These are phyloP conservation scores for Musa beccarii DNA, from an alignment of 176 grass and related monocot species.

Conservation along the genomic window DNA sequence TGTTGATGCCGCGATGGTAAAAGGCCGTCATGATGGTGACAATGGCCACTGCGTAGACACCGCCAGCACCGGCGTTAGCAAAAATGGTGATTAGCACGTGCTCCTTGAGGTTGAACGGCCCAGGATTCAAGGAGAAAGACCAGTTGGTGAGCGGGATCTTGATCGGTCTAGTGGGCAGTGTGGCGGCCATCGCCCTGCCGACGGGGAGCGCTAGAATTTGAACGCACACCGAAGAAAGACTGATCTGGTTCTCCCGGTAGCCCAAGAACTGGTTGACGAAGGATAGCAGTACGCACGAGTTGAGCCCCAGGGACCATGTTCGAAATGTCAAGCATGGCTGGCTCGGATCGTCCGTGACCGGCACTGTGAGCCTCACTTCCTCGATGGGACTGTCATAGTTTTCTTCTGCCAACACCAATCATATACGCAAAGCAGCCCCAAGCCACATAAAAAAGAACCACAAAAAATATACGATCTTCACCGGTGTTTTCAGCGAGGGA, in stretches of 20 bases:
- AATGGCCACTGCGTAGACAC: conserved; percentile 57
- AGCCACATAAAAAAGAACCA: too few relatives aligned
- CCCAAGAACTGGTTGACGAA: conserved; percentile 91
- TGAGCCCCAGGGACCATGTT: conserved; percentile 57
- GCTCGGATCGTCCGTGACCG: conserved; percentile 52
- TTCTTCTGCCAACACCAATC: conserved; percentile 18
- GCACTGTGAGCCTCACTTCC: conserved; percentile 63
- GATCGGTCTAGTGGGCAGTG: conserved; percentile 33
- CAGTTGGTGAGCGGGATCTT: conserved; percentile 22
- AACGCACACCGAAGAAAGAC: conserved; percentile 45
- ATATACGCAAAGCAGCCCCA: too few relatives aligned
- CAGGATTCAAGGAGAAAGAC: conserved; percentile 68
- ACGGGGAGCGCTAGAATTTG: conserved; percentile 68
- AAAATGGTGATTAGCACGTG: conserved; percentile 52
- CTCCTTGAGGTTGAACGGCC: conserved; percentile 85
- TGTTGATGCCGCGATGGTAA: conserved; percentile 50
- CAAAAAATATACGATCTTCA: too few relatives aligned
- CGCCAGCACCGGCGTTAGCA: neutral
- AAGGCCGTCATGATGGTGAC: conserved; percentile 73
- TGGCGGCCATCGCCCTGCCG: conserved; percentile 55
- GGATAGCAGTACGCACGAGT: conserved; percentile 43
- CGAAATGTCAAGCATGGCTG: conserved; percentile 59
- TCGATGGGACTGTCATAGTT: conserved; percentile 63
- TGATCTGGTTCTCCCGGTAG: conserved; percentile 57
- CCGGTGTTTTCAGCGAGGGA: too few relatives aligned